Evolutionary conservation across 768 basidiomycete genomes (phyloP).

Genomic region (Phlebiopsis flavidoalba): DNA sequence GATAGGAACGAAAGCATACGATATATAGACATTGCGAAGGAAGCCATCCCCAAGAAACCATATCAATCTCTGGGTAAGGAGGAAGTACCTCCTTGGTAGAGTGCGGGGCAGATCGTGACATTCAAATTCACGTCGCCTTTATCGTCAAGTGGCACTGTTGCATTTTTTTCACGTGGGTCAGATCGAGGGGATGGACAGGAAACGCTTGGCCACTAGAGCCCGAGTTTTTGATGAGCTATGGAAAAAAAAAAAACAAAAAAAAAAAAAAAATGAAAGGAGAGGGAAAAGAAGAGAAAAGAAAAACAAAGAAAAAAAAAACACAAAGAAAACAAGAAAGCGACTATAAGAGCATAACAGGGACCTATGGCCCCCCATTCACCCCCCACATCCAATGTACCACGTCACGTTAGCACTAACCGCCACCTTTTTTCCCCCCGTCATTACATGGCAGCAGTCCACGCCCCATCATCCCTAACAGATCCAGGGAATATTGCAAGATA

Average conservation of each 20-base stretch:
- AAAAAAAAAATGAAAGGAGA: not conserved
- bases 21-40: conserved; percentile 28
- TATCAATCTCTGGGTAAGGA: conserved; percentile 17
- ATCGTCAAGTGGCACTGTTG: not conserved
- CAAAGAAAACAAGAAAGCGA: too few species aligned
- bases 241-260: not conserved
- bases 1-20: conserved; percentile 17
- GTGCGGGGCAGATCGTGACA: not conserved
- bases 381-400: conserved; percentile 28
- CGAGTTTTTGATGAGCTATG: not conserved
- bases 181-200: not conserved
- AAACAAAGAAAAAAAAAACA: too few species aligned
- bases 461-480: conserved; percentile 14
- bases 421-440: too few species aligned
- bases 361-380: too few species aligned
- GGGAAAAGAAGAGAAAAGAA: too few species aligned
- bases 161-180: not conserved
- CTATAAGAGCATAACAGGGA: too few species aligned
- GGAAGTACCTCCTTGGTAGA: not conserved
- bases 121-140: not conserved
- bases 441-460: conserved; percentile 29
- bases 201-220: not conserved
- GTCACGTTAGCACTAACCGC: conserved; percentile 23
- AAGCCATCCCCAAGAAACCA: conserved; percentile 29
- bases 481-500: conserved; percentile 21